A percentile compares a stretch with the other conserved stretches of the same genome.
phyloP scores from a whole-genome alignment of 148 eudicot species.

The Nyssa sinensis region DNA sequence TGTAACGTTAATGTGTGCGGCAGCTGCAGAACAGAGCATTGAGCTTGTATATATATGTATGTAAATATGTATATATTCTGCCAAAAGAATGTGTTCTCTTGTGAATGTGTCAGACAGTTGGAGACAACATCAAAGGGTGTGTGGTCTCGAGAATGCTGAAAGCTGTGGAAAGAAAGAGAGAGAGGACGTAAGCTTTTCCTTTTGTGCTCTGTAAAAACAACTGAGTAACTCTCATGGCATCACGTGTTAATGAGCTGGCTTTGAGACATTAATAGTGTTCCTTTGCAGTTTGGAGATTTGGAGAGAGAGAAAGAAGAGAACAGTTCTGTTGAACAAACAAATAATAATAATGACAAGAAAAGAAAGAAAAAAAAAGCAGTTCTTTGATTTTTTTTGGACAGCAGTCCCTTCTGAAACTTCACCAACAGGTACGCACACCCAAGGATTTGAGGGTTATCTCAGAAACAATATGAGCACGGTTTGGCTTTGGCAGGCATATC shows the following conservation, averaged over 20 bases:
- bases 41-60: too few species aligned
- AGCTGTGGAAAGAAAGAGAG: slow-evolving; percentile 15
- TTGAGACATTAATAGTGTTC: background rate
- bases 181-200: slow-evolving; percentile 1
- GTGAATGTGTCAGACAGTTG: slow-evolving; percentile 18
- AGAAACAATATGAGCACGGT: too few species aligned
- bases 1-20: background rate
- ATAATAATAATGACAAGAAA: background rate
- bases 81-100: slow-evolving; percentile 19
- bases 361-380: background rate
- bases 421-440: too few species aligned
- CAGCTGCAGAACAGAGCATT: background rate
- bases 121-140: slow-evolving; percentile 15
- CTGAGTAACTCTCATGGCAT: slow-evolving; percentile 12
- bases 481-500: too few species aligned
- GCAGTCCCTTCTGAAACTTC: background rate
- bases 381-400: background rate
- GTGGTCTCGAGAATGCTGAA: slow-evolving; percentile 24
- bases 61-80: slow-evolving; percentile 6
- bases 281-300: background rate
- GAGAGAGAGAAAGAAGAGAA: background rate
- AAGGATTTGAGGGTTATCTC: too few species aligned
- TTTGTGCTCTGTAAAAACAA: background rate
- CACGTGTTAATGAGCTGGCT: slow-evolving; percentile 3
- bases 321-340: background rate